Percentiles rank a stretch among this genome's conserved stretches.
Evolutionary conservation across 768 basidiomycete genomes (phyloP).

Genomic region (Hygrophorus russula): DNA sequence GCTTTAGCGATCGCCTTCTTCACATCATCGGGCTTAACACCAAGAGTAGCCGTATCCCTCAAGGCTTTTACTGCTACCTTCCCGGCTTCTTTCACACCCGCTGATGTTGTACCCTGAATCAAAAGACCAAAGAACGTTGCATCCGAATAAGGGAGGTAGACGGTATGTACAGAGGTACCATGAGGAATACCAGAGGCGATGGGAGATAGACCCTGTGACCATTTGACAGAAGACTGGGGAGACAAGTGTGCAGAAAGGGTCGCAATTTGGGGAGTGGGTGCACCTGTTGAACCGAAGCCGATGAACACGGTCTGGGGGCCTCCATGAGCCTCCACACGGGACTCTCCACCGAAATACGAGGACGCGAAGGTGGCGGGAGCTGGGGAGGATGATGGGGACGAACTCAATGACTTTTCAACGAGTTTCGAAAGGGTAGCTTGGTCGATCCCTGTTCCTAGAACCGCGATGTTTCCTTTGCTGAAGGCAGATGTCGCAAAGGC

Average conservation of each 20-base stretch:
- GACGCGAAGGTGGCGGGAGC: slow-evolving; percentile 23
- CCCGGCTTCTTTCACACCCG: slow-evolving; percentile 55
- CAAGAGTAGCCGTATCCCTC: slow-evolving; percentile 51
- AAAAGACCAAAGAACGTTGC: slow-evolving; percentile 80
- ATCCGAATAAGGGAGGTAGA: slow-evolving; percentile 87
- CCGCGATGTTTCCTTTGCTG: slow-evolving; percentile 68
- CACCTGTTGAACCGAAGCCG: slow-evolving; percentile 69
- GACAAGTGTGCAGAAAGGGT: slow-evolving; percentile 76
- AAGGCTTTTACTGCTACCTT: slow-evolving; percentile 60
- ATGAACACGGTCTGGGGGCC: slow-evolving; percentile 75
- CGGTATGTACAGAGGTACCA: slow-evolving; percentile 54
- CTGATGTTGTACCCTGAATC: slow-evolving; percentile 55
- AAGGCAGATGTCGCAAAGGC: slow-evolving; percentile 66
- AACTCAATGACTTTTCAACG: slow-evolving; percentile 55
- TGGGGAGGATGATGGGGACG: slow-evolving; percentile 24
- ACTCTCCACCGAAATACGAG: slow-evolving; percentile 76
- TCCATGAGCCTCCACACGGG: slow-evolving; percentile 50
- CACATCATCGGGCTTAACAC: slow-evolving; percentile 55
- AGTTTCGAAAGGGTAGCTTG: slow-evolving; percentile 58
- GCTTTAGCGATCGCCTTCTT: slow-evolving; percentile 81
- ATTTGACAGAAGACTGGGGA: slow-evolving; percentile 74
- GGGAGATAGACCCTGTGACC: slow-evolving; percentile 66
- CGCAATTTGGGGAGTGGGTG: slow-evolving; percentile 59
- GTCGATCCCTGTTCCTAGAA: slow-evolving; percentile 82
- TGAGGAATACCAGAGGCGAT: slow-evolving; percentile 48